A percentile compares a stretch with the other conserved stretches of the same genome.
These are phyloP conservation scores for Pseudogymnoascus sp. DNA, from an alignment of 2,329 filamentous ascomycete species.

Conservation along the genomic window DNA sequence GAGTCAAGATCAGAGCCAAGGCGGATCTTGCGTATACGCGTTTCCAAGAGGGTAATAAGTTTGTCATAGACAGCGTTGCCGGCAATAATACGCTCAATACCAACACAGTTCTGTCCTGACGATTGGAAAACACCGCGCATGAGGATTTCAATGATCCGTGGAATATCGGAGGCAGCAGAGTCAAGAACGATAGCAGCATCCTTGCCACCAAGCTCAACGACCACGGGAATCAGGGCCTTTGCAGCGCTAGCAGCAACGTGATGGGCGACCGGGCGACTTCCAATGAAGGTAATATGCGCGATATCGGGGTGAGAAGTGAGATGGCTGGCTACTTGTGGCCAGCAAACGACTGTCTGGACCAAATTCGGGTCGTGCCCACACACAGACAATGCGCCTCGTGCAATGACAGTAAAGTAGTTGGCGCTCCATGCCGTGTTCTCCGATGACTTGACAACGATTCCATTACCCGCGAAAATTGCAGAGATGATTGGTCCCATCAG, in stretches of 20 bases:
- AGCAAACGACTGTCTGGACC: constrained; percentile 79
- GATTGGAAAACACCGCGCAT: constrained; percentile 93
- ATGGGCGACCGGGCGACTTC: constrained; percentile 77
- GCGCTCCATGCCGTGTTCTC: constrained; percentile 95
- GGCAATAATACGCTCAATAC: constrained; percentile 86
- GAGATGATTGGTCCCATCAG: constrained; percentile 85
- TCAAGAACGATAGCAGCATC: constrained; percentile 87
- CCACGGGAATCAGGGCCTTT: constrained; percentile 75
- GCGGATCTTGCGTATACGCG: constrained; percentile 65
- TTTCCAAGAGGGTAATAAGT: constrained; percentile 61
- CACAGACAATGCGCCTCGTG: constrained; percentile 66
- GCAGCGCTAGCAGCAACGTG: constrained; percentile 81
- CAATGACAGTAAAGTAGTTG: constrained; percentile 70
- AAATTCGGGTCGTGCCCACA: constrained; percentile 78
- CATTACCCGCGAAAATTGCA: constrained; percentile 84
- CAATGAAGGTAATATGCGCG: constrained; percentile 91
- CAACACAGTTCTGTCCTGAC: constrained; percentile 94
- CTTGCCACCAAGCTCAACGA: constrained; percentile 90
- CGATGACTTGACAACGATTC: constrained; percentile 84
- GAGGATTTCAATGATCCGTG: constrained; percentile 69
- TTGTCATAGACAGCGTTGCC: constrained; percentile 66
- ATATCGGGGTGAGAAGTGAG: constrained; percentile 80
- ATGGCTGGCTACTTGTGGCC: constrained; percentile 72
- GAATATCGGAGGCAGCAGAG: constrained; percentile 54
- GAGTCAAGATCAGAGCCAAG: constrained; percentile 59